Percentiles rank a stretch among this genome's conserved stretches.
Evolutionary conservation across 352 stramenopile genomes (phyloP).

Genomic region (Phytophthora ohioensis): DNA sequence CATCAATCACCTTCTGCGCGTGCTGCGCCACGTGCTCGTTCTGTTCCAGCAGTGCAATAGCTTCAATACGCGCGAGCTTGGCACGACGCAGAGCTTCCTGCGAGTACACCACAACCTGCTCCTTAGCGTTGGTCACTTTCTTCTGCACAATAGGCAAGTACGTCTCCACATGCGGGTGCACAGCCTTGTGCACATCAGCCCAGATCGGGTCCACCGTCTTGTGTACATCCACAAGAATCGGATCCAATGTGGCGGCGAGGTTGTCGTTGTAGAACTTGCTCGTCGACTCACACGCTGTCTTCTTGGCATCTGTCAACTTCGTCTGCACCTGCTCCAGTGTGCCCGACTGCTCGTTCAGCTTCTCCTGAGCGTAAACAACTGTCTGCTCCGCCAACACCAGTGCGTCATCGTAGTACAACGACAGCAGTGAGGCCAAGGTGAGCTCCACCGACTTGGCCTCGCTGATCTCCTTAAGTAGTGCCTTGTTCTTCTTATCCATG

Average conservation of each 20-base stretch:
- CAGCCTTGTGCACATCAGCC: slow-evolving; percentile 52
- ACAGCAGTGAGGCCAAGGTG: slow-evolving; percentile 70
- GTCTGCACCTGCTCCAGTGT: slow-evolving; percentile 62
- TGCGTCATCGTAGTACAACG: slow-evolving; percentile 85
- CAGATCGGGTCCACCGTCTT: slow-evolving; percentile 69
- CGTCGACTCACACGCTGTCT: slow-evolving; percentile 50
- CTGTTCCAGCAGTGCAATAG: slow-evolving; percentile 66
- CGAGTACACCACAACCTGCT: slow-evolving; percentile 47
- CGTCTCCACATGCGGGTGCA: slow-evolving; percentile 67
- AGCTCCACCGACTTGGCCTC: slow-evolving; percentile 64
- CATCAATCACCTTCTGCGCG: slow-evolving; percentile 77
- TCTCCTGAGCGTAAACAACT: slow-evolving; percentile 48
- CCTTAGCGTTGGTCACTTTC: slow-evolving; percentile 51
- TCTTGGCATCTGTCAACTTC: slow-evolving; percentile 56
- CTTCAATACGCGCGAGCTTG: slow-evolving; percentile 55
- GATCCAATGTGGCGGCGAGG: slow-evolving; percentile 71
- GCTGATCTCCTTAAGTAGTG: slow-evolving; percentile 60
- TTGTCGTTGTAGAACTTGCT: slow-evolving; percentile 78
- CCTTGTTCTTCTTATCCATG: slow-evolving; percentile 74
- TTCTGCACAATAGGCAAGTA: slow-evolving; percentile 64
- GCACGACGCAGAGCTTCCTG: slow-evolving; percentile 54
- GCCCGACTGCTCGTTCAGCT: slow-evolving; percentile 53
- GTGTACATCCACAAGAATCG: slow-evolving; percentile 63
- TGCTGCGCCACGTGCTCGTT: slow-evolving; percentile 65
- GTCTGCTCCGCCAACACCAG: slow-evolving; percentile 58